A percentile compares a stretch with the other conserved stretches of the same genome.
phyloP scores from a whole-genome alignment of 139 green algal species.

The Tetratostichococcus sp. region DNA sequence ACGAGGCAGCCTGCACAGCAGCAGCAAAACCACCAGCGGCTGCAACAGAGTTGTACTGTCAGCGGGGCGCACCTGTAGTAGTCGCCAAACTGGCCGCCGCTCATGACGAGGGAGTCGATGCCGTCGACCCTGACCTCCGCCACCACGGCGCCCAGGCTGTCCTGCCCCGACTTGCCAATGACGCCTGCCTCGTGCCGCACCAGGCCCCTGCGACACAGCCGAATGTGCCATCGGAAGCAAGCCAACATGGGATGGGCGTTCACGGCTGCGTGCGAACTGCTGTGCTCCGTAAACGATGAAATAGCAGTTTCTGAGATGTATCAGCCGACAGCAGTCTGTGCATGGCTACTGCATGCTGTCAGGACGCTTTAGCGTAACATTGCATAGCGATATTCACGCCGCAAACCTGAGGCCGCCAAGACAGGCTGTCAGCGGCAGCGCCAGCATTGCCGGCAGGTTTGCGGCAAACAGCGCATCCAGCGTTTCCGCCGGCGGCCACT shows the following conservation, averaged over 20 bases:
- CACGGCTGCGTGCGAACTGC: too few relatives aligned
- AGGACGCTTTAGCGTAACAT: too few relatives aligned
- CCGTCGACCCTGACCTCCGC: slow-evolving; percentile 44
- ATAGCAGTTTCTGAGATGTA: too few relatives aligned
- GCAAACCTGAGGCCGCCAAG: slow-evolving; percentile 39
- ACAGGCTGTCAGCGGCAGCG: slow-evolving; percentile 38
- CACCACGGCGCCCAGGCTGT: slow-evolving; percentile 11
- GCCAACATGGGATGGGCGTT: too few relatives aligned
- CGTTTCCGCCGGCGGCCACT: slow-evolving; percentile 55
- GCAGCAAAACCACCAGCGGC: background rate
- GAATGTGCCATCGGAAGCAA: too few relatives aligned
- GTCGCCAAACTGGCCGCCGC: slow-evolving; percentile 29
- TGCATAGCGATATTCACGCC: too few relatives aligned
- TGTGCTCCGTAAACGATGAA: too few relatives aligned
- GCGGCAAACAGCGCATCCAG: slow-evolving; percentile 59
- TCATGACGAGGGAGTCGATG: slow-evolving; percentile 28
- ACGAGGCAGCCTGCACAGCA: too few relatives aligned
- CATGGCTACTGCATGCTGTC: too few relatives aligned
- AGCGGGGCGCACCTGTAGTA: slow-evolving; percentile 27
- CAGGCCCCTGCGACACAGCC: slow-evolving; percentile 1
- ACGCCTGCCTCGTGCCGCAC: slow-evolving; percentile 4
- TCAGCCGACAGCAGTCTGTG: too few relatives aligned
- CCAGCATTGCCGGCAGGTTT: slow-evolving; percentile 61
- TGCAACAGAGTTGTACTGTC: background rate
- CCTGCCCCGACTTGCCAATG: background rate